phyloP scores from a whole-genome alignment of 352 stramenopile species.

The Pythium guiyangense region DNA sequence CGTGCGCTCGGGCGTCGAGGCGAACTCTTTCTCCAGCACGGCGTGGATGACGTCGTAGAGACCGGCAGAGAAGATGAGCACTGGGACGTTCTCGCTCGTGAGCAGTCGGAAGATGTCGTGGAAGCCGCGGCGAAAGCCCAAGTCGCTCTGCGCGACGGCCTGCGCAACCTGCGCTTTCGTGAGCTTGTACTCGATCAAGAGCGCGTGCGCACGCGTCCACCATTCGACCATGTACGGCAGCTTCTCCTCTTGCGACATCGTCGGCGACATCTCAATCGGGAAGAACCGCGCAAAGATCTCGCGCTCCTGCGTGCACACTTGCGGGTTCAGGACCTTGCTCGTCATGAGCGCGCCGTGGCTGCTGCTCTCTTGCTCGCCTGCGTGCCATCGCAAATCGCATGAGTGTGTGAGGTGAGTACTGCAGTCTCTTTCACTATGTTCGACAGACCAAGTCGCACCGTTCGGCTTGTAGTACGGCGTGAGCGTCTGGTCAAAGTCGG shows the following conservation, averaged over 20 bases:
- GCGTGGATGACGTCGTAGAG: conserved; percentile 79
- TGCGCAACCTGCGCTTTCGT: conserved; percentile 31
- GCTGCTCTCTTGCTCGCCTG: conserved; percentile 7
- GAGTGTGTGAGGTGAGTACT: neutral
- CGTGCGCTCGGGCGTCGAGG: conserved; percentile 11
- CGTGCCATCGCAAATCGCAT: neutral
- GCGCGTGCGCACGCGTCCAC: conserved; percentile 50
- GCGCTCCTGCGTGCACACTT: conserved; percentile 18
- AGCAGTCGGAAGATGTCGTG: too few relatives aligned
- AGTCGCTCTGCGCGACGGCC: conserved; percentile 44
- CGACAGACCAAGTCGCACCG: conserved; percentile 12
- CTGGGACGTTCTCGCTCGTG: too few relatives aligned
- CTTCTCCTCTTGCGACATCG: conserved; percentile 45
- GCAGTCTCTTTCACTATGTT: neutral
- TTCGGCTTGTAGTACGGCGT: conserved; percentile 58
- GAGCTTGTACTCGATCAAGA: conserved; percentile 59
- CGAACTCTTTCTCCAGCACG: conserved; percentile 64
- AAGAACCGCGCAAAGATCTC: conserved; percentile 73
- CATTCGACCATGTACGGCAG: conserved; percentile 76
- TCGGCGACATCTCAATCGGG: conserved; percentile 49
- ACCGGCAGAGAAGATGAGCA: too few relatives aligned
- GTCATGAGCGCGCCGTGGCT: conserved; percentile 47
- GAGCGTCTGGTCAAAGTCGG: conserved; percentile 82
- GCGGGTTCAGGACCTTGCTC: conserved; percentile 36
- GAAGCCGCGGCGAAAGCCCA: conserved; percentile 37